phyloP scores from a whole-genome alignment of 768 basidiomycete species.

The Psilocybe azurescens region DNA sequence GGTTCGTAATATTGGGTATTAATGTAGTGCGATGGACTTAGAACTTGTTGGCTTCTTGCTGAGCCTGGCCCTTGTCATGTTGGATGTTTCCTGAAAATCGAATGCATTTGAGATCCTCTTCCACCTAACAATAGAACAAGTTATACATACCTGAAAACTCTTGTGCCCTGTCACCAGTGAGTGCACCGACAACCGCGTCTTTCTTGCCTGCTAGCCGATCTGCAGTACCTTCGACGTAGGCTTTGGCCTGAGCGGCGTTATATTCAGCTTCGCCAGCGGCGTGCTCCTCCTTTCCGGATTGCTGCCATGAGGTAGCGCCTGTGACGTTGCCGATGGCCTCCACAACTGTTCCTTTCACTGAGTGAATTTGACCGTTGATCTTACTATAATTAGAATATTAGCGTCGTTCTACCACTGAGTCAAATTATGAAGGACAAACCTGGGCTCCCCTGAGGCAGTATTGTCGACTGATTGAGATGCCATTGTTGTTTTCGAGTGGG shows the following conservation, averaged over 20 bases:
- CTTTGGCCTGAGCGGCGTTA: constrained; percentile 54
- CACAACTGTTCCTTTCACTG: constrained; percentile 45
- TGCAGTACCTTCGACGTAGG: constrained; percentile 51
- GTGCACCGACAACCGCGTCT: constrained; percentile 52
- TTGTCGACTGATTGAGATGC: constrained; percentile 30
- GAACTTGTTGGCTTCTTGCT: constrained; percentile 60
- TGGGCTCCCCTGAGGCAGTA: constrained; percentile 34
- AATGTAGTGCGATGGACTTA: neutral
- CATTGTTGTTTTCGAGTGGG: constrained; percentile 6
- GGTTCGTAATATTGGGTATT: too few species aligned
- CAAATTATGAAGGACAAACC: constrained; percentile 20
- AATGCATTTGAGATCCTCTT: neutral
- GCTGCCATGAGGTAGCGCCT: constrained; percentile 39
- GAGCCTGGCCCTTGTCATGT: constrained; percentile 58
- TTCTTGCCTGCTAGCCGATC: constrained; percentile 54
- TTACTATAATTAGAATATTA: constrained; percentile 32
- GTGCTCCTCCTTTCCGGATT: too few species aligned
- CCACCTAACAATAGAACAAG: neutral
- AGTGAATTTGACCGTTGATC: constrained; percentile 47
- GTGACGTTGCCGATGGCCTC: constrained; percentile 52
- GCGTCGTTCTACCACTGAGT: too few species aligned
- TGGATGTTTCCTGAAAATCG: constrained; percentile 48
- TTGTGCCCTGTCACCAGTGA: constrained; percentile 54
- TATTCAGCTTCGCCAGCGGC: constrained; percentile 48
- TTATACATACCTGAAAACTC: constrained; percentile 42